Conservation (phyloP, 495 filamentous ascomycete species). For the Polyplosphaeria fusca region DNA sequence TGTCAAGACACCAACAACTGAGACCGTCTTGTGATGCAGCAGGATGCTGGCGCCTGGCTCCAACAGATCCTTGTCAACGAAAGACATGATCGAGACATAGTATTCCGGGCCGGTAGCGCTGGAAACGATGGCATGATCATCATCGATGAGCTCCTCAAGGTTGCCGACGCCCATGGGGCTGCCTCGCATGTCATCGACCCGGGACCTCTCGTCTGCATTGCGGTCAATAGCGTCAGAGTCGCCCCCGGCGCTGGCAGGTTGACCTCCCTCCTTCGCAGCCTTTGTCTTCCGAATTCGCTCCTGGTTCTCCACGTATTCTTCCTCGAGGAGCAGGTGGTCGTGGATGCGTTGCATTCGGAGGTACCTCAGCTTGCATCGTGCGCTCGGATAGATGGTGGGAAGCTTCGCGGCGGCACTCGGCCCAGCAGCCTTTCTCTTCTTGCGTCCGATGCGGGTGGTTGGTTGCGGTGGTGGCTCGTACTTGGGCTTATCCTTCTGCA, state of each 20-base stretch:
- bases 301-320: constrained; percentile 98
- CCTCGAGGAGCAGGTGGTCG: constrained; percentile 93
- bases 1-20: constrained; percentile 94
- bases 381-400: constrained; percentile 87
- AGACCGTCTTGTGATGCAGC: constrained; percentile 95
- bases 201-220: constrained; percentile 90
- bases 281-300: constrained; percentile 91
- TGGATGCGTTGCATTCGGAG: constrained; percentile 98
- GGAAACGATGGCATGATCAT: constrained; percentile 98
- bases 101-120: constrained; percentile 97
- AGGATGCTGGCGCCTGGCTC: constrained; percentile 95
- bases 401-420: constrained; percentile 93
- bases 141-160: constrained; percentile 98
- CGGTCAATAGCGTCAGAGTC: constrained; percentile 68
- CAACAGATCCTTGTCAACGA: constrained; percentile 97
- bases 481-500: constrained; percentile 97
- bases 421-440: constrained; percentile 91
- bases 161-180: constrained; percentile 99
- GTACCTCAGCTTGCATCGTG: constrained; percentile 93
- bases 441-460: constrained; percentile 95
- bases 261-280: constrained; percentile 59
- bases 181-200: constrained; percentile 97
- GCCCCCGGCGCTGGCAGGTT: constrained; percentile 49
- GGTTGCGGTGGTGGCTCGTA: constrained; percentile 97
- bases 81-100: constrained; percentile 99